Evolutionary conservation across 352 stramenopile genomes (phyloP).

Genomic region (Globisporangium megalacanthum): DNA sequence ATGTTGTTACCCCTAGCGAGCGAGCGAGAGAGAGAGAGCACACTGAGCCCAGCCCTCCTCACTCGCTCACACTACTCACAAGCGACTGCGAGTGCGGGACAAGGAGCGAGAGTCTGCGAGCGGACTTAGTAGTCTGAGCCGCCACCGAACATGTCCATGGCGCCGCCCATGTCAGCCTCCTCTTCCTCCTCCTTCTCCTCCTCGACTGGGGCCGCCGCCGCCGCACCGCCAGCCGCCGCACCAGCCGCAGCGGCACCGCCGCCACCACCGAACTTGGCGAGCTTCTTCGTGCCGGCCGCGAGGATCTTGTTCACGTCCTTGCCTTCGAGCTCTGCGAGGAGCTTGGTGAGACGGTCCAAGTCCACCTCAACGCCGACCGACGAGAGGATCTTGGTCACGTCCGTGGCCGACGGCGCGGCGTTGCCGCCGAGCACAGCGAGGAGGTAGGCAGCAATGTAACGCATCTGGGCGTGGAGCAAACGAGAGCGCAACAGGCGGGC

Average conservation of each 20-base stretch:
- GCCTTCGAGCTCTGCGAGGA: conserved; percentile 78
- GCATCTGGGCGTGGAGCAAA: conserved; percentile 72
- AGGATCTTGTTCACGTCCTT: conserved; percentile 85
- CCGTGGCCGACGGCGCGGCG: conserved; percentile 77
- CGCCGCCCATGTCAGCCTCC: conserved; percentile 81
- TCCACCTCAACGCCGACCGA: conserved; percentile 89
- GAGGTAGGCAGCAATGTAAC: conserved; percentile 96
- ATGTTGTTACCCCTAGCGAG: conserved; percentile 42
- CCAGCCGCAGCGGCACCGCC: conserved; percentile 40
- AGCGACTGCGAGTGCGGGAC: background rate
- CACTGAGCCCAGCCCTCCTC: background rate
- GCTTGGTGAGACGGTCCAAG: conserved; percentile 49
- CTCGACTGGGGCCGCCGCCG: conserved; percentile 42
- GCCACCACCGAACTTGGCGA: conserved; percentile 74
- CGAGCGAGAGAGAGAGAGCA: background rate
- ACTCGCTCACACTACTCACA: background rate
- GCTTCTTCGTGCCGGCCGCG: conserved; percentile 71
- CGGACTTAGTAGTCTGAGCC: conserved; percentile 81
- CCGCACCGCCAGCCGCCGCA: conserved; percentile 43
- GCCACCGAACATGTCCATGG: conserved; percentile 88
- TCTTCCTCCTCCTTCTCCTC: conserved; percentile 80
- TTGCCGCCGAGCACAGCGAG: conserved; percentile 94
- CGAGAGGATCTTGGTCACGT: conserved; percentile 91
- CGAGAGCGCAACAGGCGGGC: background rate
- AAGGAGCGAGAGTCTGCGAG: background rate